Evolutionary conservation across 2,329 filamentous ascomycete genomes (phyloP), one percentile per base, ranked within the genome.

Genomic region (Ophiostoma novo-ulmi): DNA sequence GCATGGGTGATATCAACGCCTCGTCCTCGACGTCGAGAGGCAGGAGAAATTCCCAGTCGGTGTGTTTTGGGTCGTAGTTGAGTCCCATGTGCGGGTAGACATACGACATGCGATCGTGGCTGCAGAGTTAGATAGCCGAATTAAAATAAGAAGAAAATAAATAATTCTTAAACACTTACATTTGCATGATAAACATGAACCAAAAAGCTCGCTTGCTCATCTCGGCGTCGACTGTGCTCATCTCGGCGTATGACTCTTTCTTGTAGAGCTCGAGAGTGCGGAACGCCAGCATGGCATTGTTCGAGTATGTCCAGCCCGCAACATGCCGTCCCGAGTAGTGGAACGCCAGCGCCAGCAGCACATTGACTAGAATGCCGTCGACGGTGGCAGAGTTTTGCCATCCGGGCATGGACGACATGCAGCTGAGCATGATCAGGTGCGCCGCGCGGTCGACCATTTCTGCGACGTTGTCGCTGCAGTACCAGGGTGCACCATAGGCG

Each of bases 121-220:
- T 68, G 20, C 0, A 0, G 14, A 20, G 31, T 17, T 11, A 13
- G 68, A 36, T 38, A 26, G 55, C 22, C 1, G 17, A 4, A 31
- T 4, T 31, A 31, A 31, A 31, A 31, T 31, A 31, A 31, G 31
- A 31, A 31, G 31, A 31, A 31, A 31, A 31, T 31, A 31, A 31
- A 52, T 44, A 13, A 35, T 2, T 14, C 22, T 17, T 14, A 36
- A 17, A 4, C 13, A 67, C 69, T 38, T 4, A 70, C 74, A 76
- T 74, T 68, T 76, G 75, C 14, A 75, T 72, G 61, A 76, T 74
- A 68, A 72, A 76, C 11, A 76, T 64, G 36, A 76, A 64, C 75
- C 75, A 76, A 69, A 76, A 76, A 13, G 74, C 73, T 44, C 75
- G 71, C 68, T 76, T 76, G 70, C 70, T 73, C 58, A 76, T 70